phyloP scores from a whole-genome alignment of 306 rosid species.

The Betula pendula region DNA sequence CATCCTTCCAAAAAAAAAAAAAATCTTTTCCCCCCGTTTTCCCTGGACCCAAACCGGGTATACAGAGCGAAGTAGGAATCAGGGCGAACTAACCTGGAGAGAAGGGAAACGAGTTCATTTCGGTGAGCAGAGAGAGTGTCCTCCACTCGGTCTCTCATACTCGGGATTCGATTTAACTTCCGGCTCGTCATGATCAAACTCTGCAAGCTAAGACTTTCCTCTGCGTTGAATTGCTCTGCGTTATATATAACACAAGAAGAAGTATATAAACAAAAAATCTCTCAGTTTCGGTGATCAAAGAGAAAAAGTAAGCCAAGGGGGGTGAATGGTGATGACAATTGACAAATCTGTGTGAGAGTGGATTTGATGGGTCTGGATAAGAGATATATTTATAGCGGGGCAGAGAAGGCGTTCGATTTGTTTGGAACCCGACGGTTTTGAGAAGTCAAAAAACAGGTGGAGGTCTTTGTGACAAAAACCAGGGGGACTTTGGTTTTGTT shows the following conservation, averaged over 20 bases:
- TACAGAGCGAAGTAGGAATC: not conserved
- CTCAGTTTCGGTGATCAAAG: not conserved
- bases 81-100: conserved; percentile 60
- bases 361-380: not conserved
- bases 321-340: not conserved
- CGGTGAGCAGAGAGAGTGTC: conserved; percentile 86
- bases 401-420: not conserved
- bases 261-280: not conserved
- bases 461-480: not conserved
- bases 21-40: not conserved
- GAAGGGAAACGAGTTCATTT: conserved; percentile 80
- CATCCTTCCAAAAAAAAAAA: not conserved
- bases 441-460: not conserved
- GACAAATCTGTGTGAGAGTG: too few species aligned
- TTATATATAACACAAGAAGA: too few species aligned
- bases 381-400: not conserved
- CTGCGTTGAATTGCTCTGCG: not conserved
- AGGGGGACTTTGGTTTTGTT: not conserved
- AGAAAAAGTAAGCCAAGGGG: not conserved
- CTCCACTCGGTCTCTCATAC: conserved; percentile 77
- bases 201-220: not conserved
- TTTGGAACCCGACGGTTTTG: not conserved
- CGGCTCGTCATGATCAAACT: conserved; percentile 44
- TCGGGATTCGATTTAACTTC: conserved; percentile 58
- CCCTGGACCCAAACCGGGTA: conserved; percentile 4